Conservation (phyloP, 345 rosid genomes). For the Capsella bursapastoris region DNA sequence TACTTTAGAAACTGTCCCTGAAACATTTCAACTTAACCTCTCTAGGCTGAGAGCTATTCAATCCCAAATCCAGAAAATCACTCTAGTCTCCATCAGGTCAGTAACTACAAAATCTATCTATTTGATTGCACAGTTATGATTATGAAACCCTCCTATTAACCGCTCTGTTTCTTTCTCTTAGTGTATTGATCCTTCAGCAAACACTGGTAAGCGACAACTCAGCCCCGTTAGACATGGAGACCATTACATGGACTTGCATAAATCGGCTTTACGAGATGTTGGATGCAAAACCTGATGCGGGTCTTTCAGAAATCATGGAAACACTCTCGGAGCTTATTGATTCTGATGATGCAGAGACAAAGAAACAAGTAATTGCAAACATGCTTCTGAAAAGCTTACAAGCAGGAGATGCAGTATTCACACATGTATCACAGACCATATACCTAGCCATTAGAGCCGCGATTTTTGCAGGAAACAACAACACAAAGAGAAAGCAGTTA, state of each 20-base stretch:
- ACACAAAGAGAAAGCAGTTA: slow-evolving; percentile 53
- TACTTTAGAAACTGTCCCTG: slow-evolving; percentile 66
- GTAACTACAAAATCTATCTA: slow-evolving; percentile 13
- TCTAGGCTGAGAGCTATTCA: slow-evolving; percentile 74
- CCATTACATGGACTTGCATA: slow-evolving; percentile 46
- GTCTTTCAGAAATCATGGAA: slow-evolving; percentile 47
- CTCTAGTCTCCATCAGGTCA: slow-evolving; percentile 75
- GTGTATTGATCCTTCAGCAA: slow-evolving; percentile 86
- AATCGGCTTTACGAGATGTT: slow-evolving; percentile 57
- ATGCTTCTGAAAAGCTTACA: slow-evolving; percentile 63
- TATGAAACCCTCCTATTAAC: neutral
- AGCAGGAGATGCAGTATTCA: slow-evolving; percentile 83
- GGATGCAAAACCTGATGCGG: slow-evolving; percentile 47
- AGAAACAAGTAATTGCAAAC: slow-evolving; percentile 52
- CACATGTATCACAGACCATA: slow-evolving; percentile 67
- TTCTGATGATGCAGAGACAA: slow-evolving; percentile 54
- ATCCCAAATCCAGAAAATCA: slow-evolving; percentile 82
- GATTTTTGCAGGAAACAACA: slow-evolving; percentile 68
- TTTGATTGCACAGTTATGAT: neutral
- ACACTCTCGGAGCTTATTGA: slow-evolving; percentile 40
- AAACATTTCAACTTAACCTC: slow-evolving; percentile 76
- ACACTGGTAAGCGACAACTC: slow-evolving; percentile 61
- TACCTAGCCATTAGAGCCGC: slow-evolving; percentile 72
- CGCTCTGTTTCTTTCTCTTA: slow-evolving; percentile 39
- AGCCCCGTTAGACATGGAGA: slow-evolving; percentile 62